Conservation (phyloP, 768 basidiomycete genomes). For the Lactarius tabidus region DNA sequence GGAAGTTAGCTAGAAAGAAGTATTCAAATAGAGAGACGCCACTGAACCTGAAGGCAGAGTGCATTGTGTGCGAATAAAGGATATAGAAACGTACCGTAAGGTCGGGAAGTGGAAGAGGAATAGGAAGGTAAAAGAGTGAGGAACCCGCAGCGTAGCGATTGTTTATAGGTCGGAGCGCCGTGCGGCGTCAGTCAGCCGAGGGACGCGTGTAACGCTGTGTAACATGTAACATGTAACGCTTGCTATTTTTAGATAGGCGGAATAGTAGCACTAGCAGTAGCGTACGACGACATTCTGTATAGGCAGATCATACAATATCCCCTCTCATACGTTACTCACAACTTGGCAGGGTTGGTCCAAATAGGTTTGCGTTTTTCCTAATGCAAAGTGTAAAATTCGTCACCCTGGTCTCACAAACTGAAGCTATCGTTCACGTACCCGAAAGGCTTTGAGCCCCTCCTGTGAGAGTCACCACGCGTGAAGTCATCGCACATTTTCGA, state of each 20-base stretch:
- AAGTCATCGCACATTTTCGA: not conserved
- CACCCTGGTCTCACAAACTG: not conserved
- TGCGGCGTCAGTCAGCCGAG: not conserved
- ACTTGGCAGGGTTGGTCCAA: constrained; percentile 57
- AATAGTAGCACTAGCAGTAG: too few relatives aligned
- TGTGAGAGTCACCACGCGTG: constrained; percentile 27
- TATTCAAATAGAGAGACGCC: not conserved
- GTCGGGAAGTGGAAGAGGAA: not conserved
- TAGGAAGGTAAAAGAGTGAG: not conserved
- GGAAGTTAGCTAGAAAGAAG: not conserved
- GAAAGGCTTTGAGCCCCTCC: constrained; percentile 73
- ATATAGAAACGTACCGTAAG: not conserved
- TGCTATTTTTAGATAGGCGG: not conserved
- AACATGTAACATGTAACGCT: not conserved
- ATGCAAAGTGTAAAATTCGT: not conserved
- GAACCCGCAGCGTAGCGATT: not conserved
- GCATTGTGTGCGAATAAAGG: constrained; percentile 4
- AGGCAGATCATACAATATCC: not conserved
- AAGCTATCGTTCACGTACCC: constrained; percentile 40
- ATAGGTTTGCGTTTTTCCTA: constrained; percentile 44
- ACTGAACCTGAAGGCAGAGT: constrained; percentile 3
- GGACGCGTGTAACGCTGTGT: not conserved
- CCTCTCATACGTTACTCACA: constrained; percentile 34
- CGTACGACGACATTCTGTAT: not conserved
- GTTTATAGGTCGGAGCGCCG: not conserved